These are phyloP conservation scores for Parsonsia alboflavescens DNA, from an alignment of 257 asterid species.

Conservation along the genomic window DNA sequence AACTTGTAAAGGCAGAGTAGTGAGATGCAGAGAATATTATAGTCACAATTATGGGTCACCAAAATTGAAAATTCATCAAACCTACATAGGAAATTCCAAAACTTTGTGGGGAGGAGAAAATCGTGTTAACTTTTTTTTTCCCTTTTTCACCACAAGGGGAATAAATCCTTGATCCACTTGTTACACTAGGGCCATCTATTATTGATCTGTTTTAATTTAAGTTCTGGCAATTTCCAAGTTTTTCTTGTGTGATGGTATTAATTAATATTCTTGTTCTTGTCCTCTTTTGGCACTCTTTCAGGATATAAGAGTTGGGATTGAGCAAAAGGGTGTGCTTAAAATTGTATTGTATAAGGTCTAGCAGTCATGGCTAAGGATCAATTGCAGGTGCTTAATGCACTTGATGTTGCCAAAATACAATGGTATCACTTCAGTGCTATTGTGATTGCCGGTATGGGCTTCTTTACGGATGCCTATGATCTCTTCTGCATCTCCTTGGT, in stretches of 20 bases:
- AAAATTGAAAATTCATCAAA: background rate
- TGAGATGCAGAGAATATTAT: background rate
- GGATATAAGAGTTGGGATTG: background rate
- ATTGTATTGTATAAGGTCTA: background rate
- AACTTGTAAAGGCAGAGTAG: background rate
- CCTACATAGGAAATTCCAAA: background rate
- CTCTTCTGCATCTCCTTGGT: slow-evolving; percentile 49
- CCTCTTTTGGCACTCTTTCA: background rate
- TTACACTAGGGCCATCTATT: background rate
- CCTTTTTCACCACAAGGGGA: background rate
- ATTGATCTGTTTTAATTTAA: background rate
- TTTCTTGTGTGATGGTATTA: background rate
- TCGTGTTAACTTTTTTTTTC: background rate
- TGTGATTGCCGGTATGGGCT: slow-evolving; percentile 71
- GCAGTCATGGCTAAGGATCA: slow-evolving; percentile 38
- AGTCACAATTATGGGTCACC: background rate
- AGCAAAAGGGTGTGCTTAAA: background rate
- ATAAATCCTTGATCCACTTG: background rate
- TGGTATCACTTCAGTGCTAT: slow-evolving; percentile 61
- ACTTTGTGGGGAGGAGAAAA: background rate
- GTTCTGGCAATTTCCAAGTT: background rate
- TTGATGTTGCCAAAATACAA: slow-evolving; percentile 60
- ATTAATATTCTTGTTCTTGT: background rate
- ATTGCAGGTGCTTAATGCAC: slow-evolving; percentile 51
- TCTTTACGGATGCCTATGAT: slow-evolving; percentile 69